Evolutionary conservation across 2,329 filamentous ascomycete species (phyloP), one percentile per base, ranked within the genome.

Genomic region (Aspergillus tubingensis): DNA sequence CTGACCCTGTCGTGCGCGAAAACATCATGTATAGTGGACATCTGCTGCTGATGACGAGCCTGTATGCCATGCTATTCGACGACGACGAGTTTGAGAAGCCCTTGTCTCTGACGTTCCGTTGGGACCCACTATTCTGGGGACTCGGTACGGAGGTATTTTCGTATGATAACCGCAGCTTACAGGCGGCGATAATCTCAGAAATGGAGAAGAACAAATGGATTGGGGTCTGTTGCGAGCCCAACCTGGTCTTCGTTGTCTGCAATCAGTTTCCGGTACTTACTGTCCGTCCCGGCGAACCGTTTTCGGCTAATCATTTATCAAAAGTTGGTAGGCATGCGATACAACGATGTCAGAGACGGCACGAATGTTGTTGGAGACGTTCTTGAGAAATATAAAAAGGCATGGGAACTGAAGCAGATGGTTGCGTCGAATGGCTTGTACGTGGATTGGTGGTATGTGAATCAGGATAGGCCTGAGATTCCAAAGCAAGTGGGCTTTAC

Each of bases 1-100:
- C 77, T 0, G 75, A 80, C 62, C 77, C 78, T 1, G 68, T 79
- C 1, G 65, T 72, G 17, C 67, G 64, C 41, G 77, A 80, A 62
- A 80, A 80, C 59, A 78, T 80, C 62, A 77, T 80, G 77, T 79
- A 78, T 50, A 74, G 70, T 27, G 77, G 77, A 1, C 76, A 80
- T 63, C 60, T 79, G 19, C 67, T 79, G 10, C 59, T 79, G 39
- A 79, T 80, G 76, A 70, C 70, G 2, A 72, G 69, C 8, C 63
- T 80, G 8, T 79, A 78, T 65, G 72, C 66, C 1, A 80, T 80
- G 78, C 67, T 80, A 1, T 79, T 80, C 57, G 70, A 78, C 54
- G 76, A 80, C 54, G 75, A 79, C 51, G 68, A 70, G 53, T 79
- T 75, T 58, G 77, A 79, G 21, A 57, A 70, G 39, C 63, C 67